Conservation (phyloP, 768 basidiomycete species). For the Suillus subaureus region DNA sequence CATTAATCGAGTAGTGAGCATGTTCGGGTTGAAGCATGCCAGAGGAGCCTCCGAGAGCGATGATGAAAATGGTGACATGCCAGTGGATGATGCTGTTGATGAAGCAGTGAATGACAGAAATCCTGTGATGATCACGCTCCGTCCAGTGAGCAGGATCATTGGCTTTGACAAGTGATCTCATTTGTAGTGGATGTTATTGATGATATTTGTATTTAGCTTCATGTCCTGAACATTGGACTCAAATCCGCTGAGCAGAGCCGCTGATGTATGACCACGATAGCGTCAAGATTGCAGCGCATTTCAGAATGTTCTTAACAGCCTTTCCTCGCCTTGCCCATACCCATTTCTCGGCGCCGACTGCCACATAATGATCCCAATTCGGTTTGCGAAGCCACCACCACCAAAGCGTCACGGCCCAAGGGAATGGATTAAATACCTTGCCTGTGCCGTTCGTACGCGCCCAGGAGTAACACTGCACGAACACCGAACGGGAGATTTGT, state of each 20-base stretch:
- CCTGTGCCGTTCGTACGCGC: constrained; percentile 40
- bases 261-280: constrained; percentile 14
- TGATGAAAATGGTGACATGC: constrained; percentile 47
- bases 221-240: constrained; percentile 4
- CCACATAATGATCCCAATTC: constrained; percentile 36
- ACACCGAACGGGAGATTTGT: constrained; percentile 22
- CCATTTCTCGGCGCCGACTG: constrained; percentile 44
- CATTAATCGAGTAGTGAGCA: constrained; percentile 54
- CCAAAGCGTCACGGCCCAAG: constrained; percentile 35
- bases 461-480: constrained; percentile 42
- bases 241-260: constrained; percentile 5
- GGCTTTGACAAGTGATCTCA: constrained; percentile 47
- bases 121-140: constrained; percentile 57
- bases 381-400: constrained; percentile 40
- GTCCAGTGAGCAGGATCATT: constrained; percentile 58
- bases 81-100: constrained; percentile 46
- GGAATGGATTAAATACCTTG: constrained; percentile 42
- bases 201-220: constrained; percentile 7
- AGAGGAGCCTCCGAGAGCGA: constrained; percentile 61
- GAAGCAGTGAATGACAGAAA: constrained; percentile 45
- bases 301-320: constrained; percentile 9
- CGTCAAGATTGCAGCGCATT: constrained; percentile 3
- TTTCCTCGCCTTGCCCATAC: constrained; percentile 14
- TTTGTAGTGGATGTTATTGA: background rate
- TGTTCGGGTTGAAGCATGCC: constrained; percentile 58